Evolutionary conservation across 2,329 filamentous ascomycete species (phyloP).

Genomic region (Pseudogymnoascus sp.): DNA sequence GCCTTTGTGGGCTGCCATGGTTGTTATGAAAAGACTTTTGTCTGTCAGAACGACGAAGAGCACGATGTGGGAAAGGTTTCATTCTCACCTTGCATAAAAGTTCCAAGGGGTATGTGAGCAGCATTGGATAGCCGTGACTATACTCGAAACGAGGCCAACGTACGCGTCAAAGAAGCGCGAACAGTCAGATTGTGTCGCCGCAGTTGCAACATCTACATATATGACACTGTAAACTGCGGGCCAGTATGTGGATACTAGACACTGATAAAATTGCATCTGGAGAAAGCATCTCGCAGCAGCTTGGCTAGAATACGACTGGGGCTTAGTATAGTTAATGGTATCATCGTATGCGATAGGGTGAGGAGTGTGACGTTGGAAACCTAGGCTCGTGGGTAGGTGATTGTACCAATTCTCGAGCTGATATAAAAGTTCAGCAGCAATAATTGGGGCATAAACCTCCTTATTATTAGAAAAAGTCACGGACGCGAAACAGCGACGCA

Average conservation of each 20-base stretch:
- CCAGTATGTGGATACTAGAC: constrained; percentile 28
- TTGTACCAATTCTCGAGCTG: constrained; percentile 31
- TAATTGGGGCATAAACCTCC: constrained; percentile 24
- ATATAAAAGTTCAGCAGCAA: constrained; percentile 28
- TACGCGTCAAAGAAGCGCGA: constrained; percentile 16
- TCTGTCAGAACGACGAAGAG: neutral
- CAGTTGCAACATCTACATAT: neutral
- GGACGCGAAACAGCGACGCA: constrained; percentile 27
- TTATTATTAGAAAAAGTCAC: constrained; percentile 19
- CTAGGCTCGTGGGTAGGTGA: constrained; percentile 14
- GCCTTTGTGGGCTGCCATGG: neutral
- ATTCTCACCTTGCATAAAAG: neutral
- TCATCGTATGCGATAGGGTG: neutral
- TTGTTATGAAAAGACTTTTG: neutral
- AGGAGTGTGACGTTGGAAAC: neutral
- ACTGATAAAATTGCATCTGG: constrained; percentile 26
- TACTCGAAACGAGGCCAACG: neutral
- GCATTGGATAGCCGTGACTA: neutral
- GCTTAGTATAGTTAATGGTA: neutral
- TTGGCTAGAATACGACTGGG: constrained; percentile 1
- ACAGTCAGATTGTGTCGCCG: constrained; percentile 9
- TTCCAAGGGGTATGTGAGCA: neutral
- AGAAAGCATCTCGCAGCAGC: constrained; percentile 15
- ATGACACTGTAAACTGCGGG: constrained; percentile 22
- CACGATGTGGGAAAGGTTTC: neutral